phyloP scores from a whole-genome alignment of 768 basidiomycete species.

The Gymnopilus junonius region DNA sequence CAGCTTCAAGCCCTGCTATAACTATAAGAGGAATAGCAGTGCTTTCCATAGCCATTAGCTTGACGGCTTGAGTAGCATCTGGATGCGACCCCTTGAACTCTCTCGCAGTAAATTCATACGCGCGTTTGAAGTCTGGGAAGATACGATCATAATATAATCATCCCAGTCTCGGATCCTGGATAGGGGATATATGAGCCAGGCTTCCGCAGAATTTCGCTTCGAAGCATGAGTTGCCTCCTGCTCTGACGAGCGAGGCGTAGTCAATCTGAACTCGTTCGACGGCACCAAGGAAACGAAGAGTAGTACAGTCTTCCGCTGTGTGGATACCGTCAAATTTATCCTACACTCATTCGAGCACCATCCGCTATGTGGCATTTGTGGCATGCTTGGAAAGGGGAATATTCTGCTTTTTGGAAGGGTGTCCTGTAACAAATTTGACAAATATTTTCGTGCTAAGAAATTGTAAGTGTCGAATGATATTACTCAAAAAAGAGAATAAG shows the following conservation, averaged over 20 bases:
- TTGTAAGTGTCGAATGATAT: not conserved
- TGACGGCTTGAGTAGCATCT: not conserved
- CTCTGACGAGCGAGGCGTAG: not conserved
- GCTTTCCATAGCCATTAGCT: not conserved
- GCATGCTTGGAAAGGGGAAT: not conserved
- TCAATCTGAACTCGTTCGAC: not conserved
- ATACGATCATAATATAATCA: not conserved
- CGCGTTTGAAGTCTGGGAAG: not conserved
- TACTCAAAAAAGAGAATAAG: not conserved
- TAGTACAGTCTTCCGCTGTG: not conserved
- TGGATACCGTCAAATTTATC: not conserved
- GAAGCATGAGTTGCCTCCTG: not conserved
- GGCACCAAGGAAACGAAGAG: not conserved
- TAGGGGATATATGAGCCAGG: not conserved
- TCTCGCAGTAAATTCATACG: not conserved
- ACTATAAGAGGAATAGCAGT: not conserved
- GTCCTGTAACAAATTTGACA: not conserved
- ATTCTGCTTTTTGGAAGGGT: not conserved
- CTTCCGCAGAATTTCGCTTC: not conserved
- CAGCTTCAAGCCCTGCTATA: not conserved
- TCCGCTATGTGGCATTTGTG: not conserved
- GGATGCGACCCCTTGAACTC: not conserved
- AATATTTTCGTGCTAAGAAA: not conserved
- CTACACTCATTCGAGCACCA: not conserved
- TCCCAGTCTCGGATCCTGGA: not conserved